Percentiles rank a stretch among this genome's conserved stretches.
These are phyloP conservation scores for Athelia sp. DNA, from an alignment of 1,284 basidiomycete species.

Conservation along the genomic window DNA sequence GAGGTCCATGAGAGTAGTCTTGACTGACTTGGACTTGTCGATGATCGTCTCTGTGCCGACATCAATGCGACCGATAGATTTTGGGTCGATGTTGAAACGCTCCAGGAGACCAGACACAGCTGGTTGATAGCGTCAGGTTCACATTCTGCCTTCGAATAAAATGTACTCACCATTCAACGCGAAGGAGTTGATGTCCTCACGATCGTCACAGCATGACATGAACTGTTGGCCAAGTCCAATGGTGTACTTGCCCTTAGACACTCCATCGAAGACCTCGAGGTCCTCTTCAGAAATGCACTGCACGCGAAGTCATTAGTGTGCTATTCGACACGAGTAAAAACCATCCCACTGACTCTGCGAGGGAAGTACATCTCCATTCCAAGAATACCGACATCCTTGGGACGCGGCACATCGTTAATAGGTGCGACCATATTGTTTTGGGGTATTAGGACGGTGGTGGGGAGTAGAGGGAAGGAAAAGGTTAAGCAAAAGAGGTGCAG, in stretches of 20 bases:
- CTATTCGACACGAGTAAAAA: constrained; percentile 1
- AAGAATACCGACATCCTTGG: constrained; percentile 89
- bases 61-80: constrained; percentile 94
- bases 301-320: constrained; percentile 9
- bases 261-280: constrained; percentile 94
- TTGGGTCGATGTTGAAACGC: constrained; percentile 96
- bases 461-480: too few species aligned
- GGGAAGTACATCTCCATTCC: constrained; percentile 95
- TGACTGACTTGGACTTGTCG: constrained; percentile 99
- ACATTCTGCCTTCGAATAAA: too few species aligned
- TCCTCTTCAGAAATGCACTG: constrained; percentile 94
- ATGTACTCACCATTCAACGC: constrained; percentile 82
- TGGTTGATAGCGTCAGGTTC: constrained; percentile 21
- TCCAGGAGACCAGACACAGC: constrained; percentile 85
- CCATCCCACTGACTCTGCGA: constrained; percentile 59
- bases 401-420: constrained; percentile 40
- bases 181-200: constrained; percentile 99
- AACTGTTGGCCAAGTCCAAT: constrained; percentile 97
- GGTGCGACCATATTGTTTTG: neutral
- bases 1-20: constrained; percentile 98
- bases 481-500: too few species aligned
- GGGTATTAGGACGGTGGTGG: too few species aligned
- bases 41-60: constrained; percentile 99
- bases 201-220: constrained; percentile 97
- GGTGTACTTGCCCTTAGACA: constrained; percentile 96